Evolutionary conservation across 1,284 basidiomycete species (phyloP).

Genomic region (Tilletia setariae): DNA sequence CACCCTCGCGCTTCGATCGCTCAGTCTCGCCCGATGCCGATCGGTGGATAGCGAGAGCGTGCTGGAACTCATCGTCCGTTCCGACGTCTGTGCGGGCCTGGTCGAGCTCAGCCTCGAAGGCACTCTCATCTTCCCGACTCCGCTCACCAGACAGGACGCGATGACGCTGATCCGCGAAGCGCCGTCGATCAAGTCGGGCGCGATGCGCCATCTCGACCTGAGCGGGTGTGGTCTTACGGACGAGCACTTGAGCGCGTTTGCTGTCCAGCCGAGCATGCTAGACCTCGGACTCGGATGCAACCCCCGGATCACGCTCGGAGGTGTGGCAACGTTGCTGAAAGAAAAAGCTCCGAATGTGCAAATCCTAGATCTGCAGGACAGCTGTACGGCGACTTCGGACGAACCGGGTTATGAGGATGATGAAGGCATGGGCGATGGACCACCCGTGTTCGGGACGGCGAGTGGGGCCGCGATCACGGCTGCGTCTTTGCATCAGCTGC

Average conservation of each 20-base stretch:
- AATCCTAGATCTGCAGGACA: constrained; percentile 76
- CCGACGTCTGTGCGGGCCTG: constrained; percentile 64
- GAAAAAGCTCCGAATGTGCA: constrained; percentile 74
- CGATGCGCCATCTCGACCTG: constrained; percentile 81
- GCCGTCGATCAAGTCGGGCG: constrained; percentile 74
- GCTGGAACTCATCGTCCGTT: constrained; percentile 69
- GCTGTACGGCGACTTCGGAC: constrained; percentile 57
- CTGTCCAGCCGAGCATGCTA: constrained; percentile 71
- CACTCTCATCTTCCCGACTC: constrained; percentile 79
- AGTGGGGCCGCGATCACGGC: constrained; percentile 63
- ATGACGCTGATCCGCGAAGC: constrained; percentile 68
- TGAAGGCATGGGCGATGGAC: constrained; percentile 54
- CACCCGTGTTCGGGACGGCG: constrained; percentile 61
- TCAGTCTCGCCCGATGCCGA: constrained; percentile 84
- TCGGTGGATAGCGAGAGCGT: constrained; percentile 77
- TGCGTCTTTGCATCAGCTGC: constrained; percentile 57
- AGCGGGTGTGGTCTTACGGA: constrained; percentile 74
- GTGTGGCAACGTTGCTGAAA: constrained; percentile 69
- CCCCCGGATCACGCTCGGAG: constrained; percentile 66
- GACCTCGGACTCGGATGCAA: constrained; percentile 69
- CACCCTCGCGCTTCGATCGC: constrained; percentile 69
- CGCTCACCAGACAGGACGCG: constrained; percentile 70
- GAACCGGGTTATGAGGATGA: constrained; percentile 48
- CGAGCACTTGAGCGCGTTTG: constrained; percentile 58
- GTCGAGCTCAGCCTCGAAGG: constrained; percentile 83